These are phyloP conservation scores for Panicum virgatum DNA, from an alignment of 202 grass and related monocot genomes.

Conservation along the genomic window DNA sequence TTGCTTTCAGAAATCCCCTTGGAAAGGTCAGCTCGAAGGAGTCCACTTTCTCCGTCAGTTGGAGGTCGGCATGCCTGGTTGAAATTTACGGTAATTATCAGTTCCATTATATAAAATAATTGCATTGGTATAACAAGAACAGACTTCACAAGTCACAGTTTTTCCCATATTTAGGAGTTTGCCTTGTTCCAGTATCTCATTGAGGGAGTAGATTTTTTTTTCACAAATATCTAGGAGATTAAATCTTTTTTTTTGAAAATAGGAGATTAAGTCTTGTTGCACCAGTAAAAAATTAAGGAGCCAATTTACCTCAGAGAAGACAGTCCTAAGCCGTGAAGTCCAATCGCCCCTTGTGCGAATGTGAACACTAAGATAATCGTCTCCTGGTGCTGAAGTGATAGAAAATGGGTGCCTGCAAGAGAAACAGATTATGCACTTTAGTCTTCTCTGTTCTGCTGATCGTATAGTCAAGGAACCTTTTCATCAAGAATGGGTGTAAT, in stretches of 20 bases:
- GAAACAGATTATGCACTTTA: conserved; percentile 21
- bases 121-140: not conserved
- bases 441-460: conserved; percentile 22
- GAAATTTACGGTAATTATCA: conserved; percentile 22
- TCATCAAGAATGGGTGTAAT: not conserved
- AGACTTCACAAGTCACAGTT: not conserved
- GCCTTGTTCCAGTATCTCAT: not conserved
- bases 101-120: conserved; percentile 11
- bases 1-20: conserved; percentile 44
- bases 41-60: conserved; percentile 65
- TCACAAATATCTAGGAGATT: not conserved
- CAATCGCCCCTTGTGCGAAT: conserved; percentile 91
- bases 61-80: conserved; percentile 69
- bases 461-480: not conserved
- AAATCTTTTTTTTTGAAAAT: no score
- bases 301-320: conserved; percentile 75
- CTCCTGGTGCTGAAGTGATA: conserved; percentile 86
- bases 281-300: not conserved
- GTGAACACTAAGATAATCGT: conserved; percentile 87
- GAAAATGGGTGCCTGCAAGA: conserved; percentile 84
- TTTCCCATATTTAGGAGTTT: not conserved
- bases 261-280: not conserved
- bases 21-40: conserved; percentile 76
- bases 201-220: not conserved
- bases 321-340: conserved; percentile 78